Evolutionary conservation across 805 yeast genomes (phyloP).

Genomic region (Wickerhamomyces pijperi): DNA sequence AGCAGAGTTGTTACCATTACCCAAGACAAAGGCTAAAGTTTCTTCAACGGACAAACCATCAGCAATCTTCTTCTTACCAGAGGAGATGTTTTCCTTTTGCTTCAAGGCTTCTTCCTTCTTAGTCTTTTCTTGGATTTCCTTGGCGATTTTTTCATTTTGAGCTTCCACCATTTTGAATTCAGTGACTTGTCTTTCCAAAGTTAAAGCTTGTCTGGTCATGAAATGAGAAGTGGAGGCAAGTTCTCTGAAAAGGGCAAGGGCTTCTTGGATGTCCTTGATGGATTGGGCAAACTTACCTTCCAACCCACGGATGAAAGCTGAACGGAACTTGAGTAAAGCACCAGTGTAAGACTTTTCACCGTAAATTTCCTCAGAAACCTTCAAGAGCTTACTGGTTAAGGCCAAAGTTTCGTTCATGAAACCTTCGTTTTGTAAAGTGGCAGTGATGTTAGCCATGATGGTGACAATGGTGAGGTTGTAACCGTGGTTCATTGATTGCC

Average conservation of each 20-base stretch:
- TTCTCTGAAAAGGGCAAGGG: slow-evolving; percentile 45
- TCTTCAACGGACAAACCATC: slow-evolving; percentile 3
- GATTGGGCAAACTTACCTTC: slow-evolving; percentile 44
- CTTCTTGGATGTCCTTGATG: slow-evolving; percentile 38
- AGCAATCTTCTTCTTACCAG: slow-evolving; percentile 13
- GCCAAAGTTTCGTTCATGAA: slow-evolving; percentile 56
- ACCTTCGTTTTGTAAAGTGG: slow-evolving; percentile 37
- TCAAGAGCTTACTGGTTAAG: slow-evolving; percentile 39
- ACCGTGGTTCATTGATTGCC: slow-evolving; percentile 42
- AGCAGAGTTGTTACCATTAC: slow-evolving; percentile 4
- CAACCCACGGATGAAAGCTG: slow-evolving; percentile 49
- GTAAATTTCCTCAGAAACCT: slow-evolving; percentile 35
- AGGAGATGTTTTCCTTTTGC: neutral
- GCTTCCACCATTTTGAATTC: slow-evolving; percentile 35
- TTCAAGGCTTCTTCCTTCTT: slow-evolving; percentile 14
- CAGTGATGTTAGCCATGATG: slow-evolving; percentile 47
- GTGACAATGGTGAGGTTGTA: slow-evolving; percentile 61
- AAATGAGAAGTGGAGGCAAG: slow-evolving; percentile 59
- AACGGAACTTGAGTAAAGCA: slow-evolving; percentile 58
- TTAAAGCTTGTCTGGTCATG: slow-evolving; percentile 55
- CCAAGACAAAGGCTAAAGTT: neutral
- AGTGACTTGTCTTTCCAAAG: slow-evolving; percentile 49
- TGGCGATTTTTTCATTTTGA: slow-evolving; percentile 26
- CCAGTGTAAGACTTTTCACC: slow-evolving; percentile 52
- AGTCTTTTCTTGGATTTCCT: slow-evolving; percentile 23